Evolutionary conservation across 2,329 filamentous ascomycete genomes (phyloP).

Genomic region (Fusarium luffae): DNA sequence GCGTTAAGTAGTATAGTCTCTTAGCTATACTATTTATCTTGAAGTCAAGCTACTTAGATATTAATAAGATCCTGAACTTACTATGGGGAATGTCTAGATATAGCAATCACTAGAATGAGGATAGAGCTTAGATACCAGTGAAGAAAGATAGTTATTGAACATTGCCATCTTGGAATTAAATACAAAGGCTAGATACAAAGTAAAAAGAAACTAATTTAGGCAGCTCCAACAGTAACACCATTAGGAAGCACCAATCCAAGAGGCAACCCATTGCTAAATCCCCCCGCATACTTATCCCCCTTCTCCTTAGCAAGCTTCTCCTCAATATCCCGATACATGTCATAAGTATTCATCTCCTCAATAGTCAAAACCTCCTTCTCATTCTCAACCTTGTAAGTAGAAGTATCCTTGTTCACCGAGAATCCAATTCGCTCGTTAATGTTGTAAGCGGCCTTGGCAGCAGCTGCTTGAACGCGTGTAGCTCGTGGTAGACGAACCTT

Average conservation of each 20-base stretch:
- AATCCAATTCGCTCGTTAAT: conserved; percentile 74
- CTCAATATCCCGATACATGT: conserved; percentile 68
- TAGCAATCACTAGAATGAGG: too few species aligned
- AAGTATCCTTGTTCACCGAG: conserved; percentile 66
- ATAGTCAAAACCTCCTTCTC: conserved; percentile 72
- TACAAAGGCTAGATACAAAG: neutral
- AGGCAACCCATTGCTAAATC: conserved; percentile 58
- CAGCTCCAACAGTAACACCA: conserved; percentile 54
- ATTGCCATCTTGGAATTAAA: too few species aligned
- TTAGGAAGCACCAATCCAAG: conserved; percentile 61
- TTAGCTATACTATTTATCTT: too few species aligned
- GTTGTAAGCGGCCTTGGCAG: conserved; percentile 68
- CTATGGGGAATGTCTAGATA: too few species aligned
- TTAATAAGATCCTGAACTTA: too few species aligned
- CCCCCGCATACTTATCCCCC: conserved; percentile 50
- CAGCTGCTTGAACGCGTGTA: conserved; percentile 66
- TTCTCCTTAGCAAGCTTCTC: conserved; percentile 55
- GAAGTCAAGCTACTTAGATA: too few species aligned
- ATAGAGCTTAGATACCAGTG: too few species aligned
- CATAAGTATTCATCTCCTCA: conserved; percentile 75
- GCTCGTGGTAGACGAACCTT: conserved; percentile 64
- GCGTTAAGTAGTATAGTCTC: too few species aligned
- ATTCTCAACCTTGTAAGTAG: conserved; percentile 71
- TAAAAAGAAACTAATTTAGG: accelerated
- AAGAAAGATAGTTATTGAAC: too few species aligned